These are phyloP conservation scores for Hymenoscyphus salicellus DNA, from an alignment of 2,329 filamentous ascomycete genomes.

Conservation along the genomic window DNA sequence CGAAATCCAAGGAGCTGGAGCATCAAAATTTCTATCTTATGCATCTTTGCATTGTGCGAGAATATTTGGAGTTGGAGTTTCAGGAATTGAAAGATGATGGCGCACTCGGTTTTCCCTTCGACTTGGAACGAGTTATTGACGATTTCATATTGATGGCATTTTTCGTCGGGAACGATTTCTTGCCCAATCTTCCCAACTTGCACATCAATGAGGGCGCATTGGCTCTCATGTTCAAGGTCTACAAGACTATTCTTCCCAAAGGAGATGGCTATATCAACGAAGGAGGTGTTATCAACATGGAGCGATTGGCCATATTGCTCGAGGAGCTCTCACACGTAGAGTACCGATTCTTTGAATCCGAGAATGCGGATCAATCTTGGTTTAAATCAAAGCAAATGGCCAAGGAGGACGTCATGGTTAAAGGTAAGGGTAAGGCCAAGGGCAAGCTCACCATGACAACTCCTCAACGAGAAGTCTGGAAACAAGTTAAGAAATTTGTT, in stretches of 20 bases:
- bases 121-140: slow-evolving; percentile 95
- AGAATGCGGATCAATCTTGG: slow-evolving; percentile 87
- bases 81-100: slow-evolving; percentile 80
- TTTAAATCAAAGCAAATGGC: slow-evolving; percentile 80
- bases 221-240: slow-evolving; percentile 94
- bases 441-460: slow-evolving; percentile 75
- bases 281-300: slow-evolving; percentile 83
- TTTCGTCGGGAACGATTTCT: slow-evolving; percentile 98
- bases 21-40: slow-evolving; percentile 98
- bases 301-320: slow-evolving; percentile 72
- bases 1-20: slow-evolving; percentile 92
- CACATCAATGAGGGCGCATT: slow-evolving; percentile 98
- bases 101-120: slow-evolving; percentile 72
- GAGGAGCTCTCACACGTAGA: slow-evolving; percentile 86
- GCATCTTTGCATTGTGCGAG: slow-evolving; percentile 94
- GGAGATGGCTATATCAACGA: slow-evolving; percentile 96
- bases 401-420: slow-evolving; percentile 63
- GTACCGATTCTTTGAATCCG: slow-evolving; percentile 86
- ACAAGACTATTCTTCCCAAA: slow-evolving; percentile 84
- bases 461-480: slow-evolving; percentile 78
- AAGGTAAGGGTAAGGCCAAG: slow-evolving; percentile 53
- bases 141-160: slow-evolving; percentile 99
- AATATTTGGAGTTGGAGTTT: slow-evolving; percentile 96
- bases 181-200: slow-evolving; percentile 90
- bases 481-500: slow-evolving; percentile 78